Conservation (phyloP, 2,329 filamentous ascomycete genomes). For the Clonostachys byssicola region DNA sequence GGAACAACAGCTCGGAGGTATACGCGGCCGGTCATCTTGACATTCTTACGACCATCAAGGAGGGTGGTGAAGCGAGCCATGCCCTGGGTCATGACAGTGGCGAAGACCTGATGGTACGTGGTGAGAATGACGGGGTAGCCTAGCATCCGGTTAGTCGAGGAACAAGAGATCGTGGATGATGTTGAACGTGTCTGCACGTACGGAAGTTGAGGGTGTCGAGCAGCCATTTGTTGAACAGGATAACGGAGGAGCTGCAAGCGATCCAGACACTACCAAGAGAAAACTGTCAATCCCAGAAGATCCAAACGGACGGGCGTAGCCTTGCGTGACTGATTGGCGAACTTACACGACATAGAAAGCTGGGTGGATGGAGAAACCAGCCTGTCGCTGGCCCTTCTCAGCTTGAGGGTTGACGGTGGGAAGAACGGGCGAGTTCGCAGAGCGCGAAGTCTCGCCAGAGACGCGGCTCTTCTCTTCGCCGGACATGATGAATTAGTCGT, state of each 20-base stretch:
- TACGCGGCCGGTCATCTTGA: slow-evolving; percentile 94
- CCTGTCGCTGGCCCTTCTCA: slow-evolving; percentile 66
- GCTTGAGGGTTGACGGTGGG: slow-evolving; percentile 75
- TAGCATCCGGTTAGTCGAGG: slow-evolving; percentile 18
- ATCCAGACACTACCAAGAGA: slow-evolving; percentile 75
- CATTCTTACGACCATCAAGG: slow-evolving; percentile 90
- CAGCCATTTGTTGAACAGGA: slow-evolving; percentile 99
- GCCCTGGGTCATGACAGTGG: slow-evolving; percentile 90
- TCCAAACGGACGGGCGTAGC: background rate
- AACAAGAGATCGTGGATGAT: background rate
- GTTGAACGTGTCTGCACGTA: slow-evolving; percentile 17
- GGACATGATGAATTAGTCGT: slow-evolving; percentile 43
- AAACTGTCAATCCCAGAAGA: background rate
- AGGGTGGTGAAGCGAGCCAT: slow-evolving; percentile 85
- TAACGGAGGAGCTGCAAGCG: slow-evolving; percentile 84
- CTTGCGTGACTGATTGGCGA: background rate
- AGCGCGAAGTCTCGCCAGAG: slow-evolving; percentile 70
- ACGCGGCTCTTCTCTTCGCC: slow-evolving; percentile 76
- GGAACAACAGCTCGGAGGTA: slow-evolving; percentile 92
- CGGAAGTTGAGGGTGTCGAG: slow-evolving; percentile 79
- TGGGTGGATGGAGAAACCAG: slow-evolving; percentile 59
- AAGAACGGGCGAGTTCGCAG: slow-evolving; percentile 59
- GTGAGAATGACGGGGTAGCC: slow-evolving; percentile 78
- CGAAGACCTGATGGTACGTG: slow-evolving; percentile 93
- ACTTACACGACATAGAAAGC: slow-evolving; percentile 77